These are phyloP conservation scores for Acorus gramineus DNA, from an alignment of 106 monocot species.

Conservation along the genomic window DNA sequence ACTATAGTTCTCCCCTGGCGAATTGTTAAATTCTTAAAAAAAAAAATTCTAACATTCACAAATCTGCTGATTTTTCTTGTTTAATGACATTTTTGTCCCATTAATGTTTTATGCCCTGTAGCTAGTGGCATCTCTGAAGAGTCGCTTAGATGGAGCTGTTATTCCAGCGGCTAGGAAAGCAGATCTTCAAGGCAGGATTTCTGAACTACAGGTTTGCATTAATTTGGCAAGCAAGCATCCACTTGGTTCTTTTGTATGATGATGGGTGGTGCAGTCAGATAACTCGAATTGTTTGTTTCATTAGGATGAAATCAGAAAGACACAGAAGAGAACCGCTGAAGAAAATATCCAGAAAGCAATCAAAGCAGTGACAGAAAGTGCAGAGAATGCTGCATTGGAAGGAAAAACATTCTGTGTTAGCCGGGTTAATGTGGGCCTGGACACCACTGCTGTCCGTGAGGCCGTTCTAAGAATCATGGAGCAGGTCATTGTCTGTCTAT, in stretches of 20 bases:
- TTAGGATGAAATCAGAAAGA: constrained; percentile 69
- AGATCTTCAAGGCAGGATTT: constrained; percentile 49
- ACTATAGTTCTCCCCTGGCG: too few relatives aligned
- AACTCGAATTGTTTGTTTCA: not conserved
- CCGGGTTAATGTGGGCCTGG: constrained; percentile 71
- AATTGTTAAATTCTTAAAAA: too few relatives aligned
- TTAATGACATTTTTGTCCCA: not conserved
- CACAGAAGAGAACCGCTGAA: constrained; percentile 62
- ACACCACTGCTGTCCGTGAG: constrained; percentile 76
- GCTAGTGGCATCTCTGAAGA: constrained; percentile 80
- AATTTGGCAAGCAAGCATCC: not conserved
- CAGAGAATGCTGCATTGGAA: constrained; percentile 64
- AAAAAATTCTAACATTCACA: not conserved
- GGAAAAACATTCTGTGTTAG: constrained; percentile 67
- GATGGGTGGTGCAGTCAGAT: not conserved
- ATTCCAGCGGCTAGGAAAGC: constrained; percentile 83
- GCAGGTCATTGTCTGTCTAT: too few relatives aligned
- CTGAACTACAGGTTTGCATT: constrained; percentile 54
- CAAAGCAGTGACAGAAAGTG: constrained; percentile 35
- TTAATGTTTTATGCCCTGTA: constrained; percentile 11
- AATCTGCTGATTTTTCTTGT: not conserved
- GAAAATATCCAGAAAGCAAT: constrained; percentile 81
- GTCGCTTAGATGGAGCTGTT: constrained; percentile 56
- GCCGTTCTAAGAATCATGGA: constrained; percentile 78
- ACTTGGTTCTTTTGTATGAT: not conserved